A percentile compares a stretch with the other conserved stretches of the same genome.
Evolutionary conservation across 2,329 filamentous ascomycete genomes (phyloP).

Genomic region (Ophiostoma novo-ulmi): DNA sequence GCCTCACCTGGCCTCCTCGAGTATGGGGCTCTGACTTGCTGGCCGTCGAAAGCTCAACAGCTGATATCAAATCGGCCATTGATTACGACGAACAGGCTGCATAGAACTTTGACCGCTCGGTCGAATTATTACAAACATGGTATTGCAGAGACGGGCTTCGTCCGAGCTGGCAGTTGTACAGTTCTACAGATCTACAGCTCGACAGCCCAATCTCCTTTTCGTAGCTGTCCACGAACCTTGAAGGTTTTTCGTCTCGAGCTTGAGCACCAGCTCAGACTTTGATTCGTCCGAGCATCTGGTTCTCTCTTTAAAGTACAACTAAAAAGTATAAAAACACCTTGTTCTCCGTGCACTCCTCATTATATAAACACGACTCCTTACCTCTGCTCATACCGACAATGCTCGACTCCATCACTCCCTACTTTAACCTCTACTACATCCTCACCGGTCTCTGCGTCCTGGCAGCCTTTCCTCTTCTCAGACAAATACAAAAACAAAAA

Average conservation of each 20-base stretch:
- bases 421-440: background rate
- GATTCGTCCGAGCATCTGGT: background rate
- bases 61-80: too few relatives aligned
- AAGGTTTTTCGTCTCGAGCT: too few relatives aligned
- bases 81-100: too few relatives aligned
- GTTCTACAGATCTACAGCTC: too few relatives aligned
- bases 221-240: too few relatives aligned
- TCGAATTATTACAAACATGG: background rate
- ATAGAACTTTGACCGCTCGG: background rate
- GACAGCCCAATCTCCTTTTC: too few relatives aligned
- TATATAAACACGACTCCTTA: background rate
- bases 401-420: background rate
- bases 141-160: background rate
- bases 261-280: background rate
- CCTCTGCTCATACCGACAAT: background rate
- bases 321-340: background rate
- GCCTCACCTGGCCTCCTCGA: background rate
- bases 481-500: background rate
- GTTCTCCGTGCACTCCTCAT: background rate
- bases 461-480: background rate
- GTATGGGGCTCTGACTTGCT: background rate
- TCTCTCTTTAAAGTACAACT: background rate
- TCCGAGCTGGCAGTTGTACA: background rate
- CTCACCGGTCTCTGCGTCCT: background rate
- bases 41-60: background rate